A percentile compares a stretch with the other conserved stretches of the same genome.
These are phyloP conservation scores for Cercophora sp. DNA, from an alignment of 495 filamentous ascomycete species.

Conservation along the genomic window DNA sequence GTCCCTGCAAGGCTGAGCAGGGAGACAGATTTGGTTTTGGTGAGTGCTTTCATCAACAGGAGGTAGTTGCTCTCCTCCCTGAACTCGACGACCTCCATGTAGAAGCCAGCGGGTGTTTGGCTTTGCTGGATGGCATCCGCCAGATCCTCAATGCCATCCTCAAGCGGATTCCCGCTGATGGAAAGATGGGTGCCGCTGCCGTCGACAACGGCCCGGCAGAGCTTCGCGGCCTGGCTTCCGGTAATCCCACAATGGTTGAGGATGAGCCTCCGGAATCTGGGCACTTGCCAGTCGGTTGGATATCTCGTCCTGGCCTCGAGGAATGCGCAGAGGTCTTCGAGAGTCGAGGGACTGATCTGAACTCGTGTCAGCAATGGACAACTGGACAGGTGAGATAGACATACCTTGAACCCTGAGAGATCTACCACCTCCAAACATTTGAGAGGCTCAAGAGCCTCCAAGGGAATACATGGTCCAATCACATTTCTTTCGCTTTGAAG, in stretches of 20 bases:
- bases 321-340: conserved; percentile 51
- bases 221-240: conserved; percentile 69
- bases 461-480: conserved; percentile 23
- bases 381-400: neutral
- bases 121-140: conserved; percentile 62
- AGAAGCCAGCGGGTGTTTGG: conserved; percentile 65
- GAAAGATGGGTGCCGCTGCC: conserved; percentile 69
- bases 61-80: conserved; percentile 72
- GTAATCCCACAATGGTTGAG: conserved; percentile 79
- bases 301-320: conserved; percentile 43
- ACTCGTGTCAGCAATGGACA: neutral
- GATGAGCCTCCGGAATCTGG: conserved; percentile 60
- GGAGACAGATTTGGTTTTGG: conserved; percentile 66
- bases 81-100: conserved; percentile 82
- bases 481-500: conserved; percentile 61
- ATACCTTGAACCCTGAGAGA: conserved; percentile 66
- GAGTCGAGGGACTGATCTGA: conserved; percentile 50
- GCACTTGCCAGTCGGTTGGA: conserved; percentile 59
- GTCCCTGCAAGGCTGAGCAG: conserved; percentile 86
- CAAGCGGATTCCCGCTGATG: conserved; percentile 77
- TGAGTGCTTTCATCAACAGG: conserved; percentile 66
- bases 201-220: conserved; percentile 69
- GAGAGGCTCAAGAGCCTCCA: conserved; percentile 18
- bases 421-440: conserved; percentile 54
- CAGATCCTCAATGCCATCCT: conserved; percentile 64